These are phyloP conservation scores for Sugiyamaella floridensis DNA, from an alignment of 805 yeast genomes.

Conservation along the genomic window DNA sequence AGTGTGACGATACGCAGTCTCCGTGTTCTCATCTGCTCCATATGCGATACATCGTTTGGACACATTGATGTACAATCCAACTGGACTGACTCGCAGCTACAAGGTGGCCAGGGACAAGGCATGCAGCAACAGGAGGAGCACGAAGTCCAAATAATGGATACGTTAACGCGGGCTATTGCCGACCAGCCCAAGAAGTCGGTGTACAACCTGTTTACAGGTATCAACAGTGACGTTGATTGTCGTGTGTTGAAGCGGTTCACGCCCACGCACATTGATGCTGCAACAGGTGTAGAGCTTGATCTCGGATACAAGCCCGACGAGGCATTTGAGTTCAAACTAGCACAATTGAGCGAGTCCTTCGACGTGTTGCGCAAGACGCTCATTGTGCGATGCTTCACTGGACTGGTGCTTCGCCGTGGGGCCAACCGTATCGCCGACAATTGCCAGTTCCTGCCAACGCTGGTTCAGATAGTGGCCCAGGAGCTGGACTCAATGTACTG, in stretches of 20 bases:
- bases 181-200: neutral
- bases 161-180: neutral
- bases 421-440: conserved; percentile 1
- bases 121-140: conserved; percentile 1
- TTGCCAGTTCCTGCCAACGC: neutral
- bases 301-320: neutral
- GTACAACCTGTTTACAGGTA: neutral
- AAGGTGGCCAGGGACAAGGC: neutral
- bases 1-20: neutral
- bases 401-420: conserved; percentile 4
- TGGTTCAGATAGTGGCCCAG: conserved; percentile 8
- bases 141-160: conserved; percentile 1
- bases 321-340: conserved; percentile 6
- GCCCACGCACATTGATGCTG: neutral
- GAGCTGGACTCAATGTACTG: conserved; percentile 11
- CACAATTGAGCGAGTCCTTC: neutral
- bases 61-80: conserved; percentile 3
- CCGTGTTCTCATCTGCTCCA: conserved; percentile 2
- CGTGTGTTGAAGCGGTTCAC: neutral
- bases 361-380: neutral
- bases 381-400: conserved; percentile 4
- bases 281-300: neutral
- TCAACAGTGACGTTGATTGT: neutral
- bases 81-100: conserved; percentile 1
- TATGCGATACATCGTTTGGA: conserved; percentile 7